Evolutionary conservation across 2,329 filamentous ascomycete genomes (phyloP), one percentile per base, ranked within the genome.

Genomic region (Sclerotiophoma versabilis): DNA sequence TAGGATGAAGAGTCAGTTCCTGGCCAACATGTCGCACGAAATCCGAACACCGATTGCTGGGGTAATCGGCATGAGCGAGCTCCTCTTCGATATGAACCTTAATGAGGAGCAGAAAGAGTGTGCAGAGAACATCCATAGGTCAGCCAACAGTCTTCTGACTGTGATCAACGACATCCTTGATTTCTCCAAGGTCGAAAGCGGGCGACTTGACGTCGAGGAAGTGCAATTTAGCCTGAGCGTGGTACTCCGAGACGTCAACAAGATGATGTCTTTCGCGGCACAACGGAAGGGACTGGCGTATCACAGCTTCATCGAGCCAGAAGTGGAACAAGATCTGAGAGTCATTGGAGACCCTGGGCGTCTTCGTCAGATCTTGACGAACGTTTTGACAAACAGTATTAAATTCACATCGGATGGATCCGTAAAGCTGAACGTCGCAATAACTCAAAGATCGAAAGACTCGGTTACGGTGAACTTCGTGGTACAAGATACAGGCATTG

Each of bases 81-180:
- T 93, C 8, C 76, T 93, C 7, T 79, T 87, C 25, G 88, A 91
- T 57, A 89, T 87, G 68, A 76, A 84, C 14, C 75, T 93, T 20
- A 81, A 86, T 47, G 80, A 83, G n/a, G 89, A 92, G 62, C 88
- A 92, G 65, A 81, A 83, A 53, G 89, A 92, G 51, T 90, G 86
- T 57, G 87, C 89, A 2, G 88, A 91, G 61, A 92, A 91, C 57
- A 91, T 93, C 6, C 87, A 91, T 65, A 83, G 88, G 45, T 93
- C 89, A 5, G 90, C 89, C 0, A 92, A 93, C 59, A 91, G 90
- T 2, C 77, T 96, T 2, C 79, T 96, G 17, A 93, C 91, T 0
- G 89, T 96, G 33, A 96, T 96, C 74, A 96, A 96, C 67, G 92
- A 96, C 66, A 96, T 96, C 49, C 79, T 96, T 1, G 92, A 96